Evolutionary conservation across 352 stramenopile species (phyloP), one percentile per base, ranked within the genome.

Genomic region (Phytophthora capsici): DNA sequence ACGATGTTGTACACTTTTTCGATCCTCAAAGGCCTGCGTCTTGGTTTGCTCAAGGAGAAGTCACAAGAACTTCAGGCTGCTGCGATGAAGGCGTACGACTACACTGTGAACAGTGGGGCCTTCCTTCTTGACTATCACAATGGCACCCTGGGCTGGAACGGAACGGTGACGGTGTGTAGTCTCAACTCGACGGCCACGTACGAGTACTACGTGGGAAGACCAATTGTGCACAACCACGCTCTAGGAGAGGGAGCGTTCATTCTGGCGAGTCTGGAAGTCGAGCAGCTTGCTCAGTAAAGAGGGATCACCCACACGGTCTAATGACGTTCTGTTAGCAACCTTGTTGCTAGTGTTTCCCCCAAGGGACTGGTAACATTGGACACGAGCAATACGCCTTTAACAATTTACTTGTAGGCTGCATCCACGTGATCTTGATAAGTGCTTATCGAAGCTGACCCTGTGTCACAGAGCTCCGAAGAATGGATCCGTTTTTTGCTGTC

Each of bases 1-100:
- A 73, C 65, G 32, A 73, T 73, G 65, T 58, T 73, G 38, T 73
- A 69, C 53, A 61, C 65, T 4, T 73, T 73, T 59, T 46, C 65
- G n/a, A 73, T 73, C 38, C 65, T 73, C 30, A 73, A 73, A 52
- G 59, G 58, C 2, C 46, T 73, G 25, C 65, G 65, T 12, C 46
- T 73, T n/a, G 65, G 65, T 20, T n/a, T 73, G 28, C 59, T 73
- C 2, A 69, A 61, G 53, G 65, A 73, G 4, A 12, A 65, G 3
- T 20, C 22, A 23, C 4, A 43, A 4, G 53, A 46, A 13, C 38
- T 73, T 1, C 26, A 46, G 34, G 28, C 26, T 14, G 38, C 59
- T 1, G 65, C 58, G 7, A 58, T 66, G 38, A 64, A 44, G 19
- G 65, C 65, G 17, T 73, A 73, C 20, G 25, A 66, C 14, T 69